Base-by-base conservation (phyloP, 1,139 yeast species). In the Waltiozyma sp. region DNA sequence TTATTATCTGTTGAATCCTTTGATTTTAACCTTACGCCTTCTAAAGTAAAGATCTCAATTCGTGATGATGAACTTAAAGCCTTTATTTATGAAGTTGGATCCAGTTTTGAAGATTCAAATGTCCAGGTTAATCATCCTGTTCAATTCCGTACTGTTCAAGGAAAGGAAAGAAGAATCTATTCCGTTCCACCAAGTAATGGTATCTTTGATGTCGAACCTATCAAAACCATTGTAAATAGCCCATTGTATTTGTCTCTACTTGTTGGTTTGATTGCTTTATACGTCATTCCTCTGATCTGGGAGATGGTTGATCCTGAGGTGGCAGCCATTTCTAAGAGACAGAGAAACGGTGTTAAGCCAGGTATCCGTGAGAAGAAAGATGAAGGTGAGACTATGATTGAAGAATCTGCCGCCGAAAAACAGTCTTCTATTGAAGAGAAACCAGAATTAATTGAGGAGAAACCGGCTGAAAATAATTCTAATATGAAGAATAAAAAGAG, bases 241-340 rank as follows among this genome's bases (percentile, higher is more conserved):
- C 66, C 64, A 38, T 56, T 65, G 58, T 66, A 65, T 46, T 45
- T 63, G 18, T 60, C 59, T 4, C 60, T 57, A 24, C 57, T 53
- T 7, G 43, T 62, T 1, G 45, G 64, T 2, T 47, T 51, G 3
- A 19, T 65, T 1, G 44, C 55, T 19, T 40, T 59, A 16, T 42
- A 58, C 23, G 40, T 52, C 2, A 56, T 60, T 45, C 70, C 71
- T 15, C 47, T 55, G 38, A 24, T 65, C 1, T 39, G 65, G 21
- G 68, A 63, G 47, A 62, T 58, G 43, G 46, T 66, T 31, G 70
- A 66, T 45, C 69, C 69, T 33, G 69, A 63, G 38, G 60, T 64
- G 11, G 64, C 65, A 4, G 47, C 49, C 3, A 43, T 49, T 3
- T 8, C 42, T 10, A 46, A 46, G 23, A 51, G 48, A 14, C 40